Base-by-base conservation (phyloP, 441 rosid genomes). In the Corymbia calophylla region DNA sequence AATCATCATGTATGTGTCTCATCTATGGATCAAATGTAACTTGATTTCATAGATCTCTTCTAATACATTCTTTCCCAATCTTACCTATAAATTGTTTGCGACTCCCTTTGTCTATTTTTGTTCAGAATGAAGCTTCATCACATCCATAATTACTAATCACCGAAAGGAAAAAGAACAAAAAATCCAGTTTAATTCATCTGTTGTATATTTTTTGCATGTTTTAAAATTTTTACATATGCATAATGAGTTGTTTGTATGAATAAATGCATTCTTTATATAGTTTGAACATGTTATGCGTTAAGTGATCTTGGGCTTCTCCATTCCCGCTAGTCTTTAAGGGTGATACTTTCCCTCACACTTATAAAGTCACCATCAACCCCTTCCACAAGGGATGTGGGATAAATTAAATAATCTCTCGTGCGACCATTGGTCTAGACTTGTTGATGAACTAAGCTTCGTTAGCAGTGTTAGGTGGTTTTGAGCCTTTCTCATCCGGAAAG, bases 71-170 rank as follows among this genome's bases (percentile, higher is more conserved):
- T 19, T 70, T 19, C 29, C 49, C 13, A 48, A 35, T 35, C 47
- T 3, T 19, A 35, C 82, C 48, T 0, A 19, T 8, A 70, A 19
- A 35, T 70, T 35, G 1, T 35, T 39, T 35, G 19, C 2, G 0
- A 70, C 8, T 70, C 29, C 27, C 48, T 35, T 70, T 10, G 19
- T 35, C 48, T 70, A 14, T 35, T 70, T 70, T 70, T 70, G 48
- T 70, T 35, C 3, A 70, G 48, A 70, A 70, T 35, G 81, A 35
- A 35, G 81, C 81, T 35, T 70, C 48, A 35, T 70, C 81, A 70
- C 48, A 10, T 70, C 14, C 48, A 31, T 66, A 44, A 8, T 66
- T 31, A 66, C 77, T 23, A 31, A 66, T 66, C 73, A 31, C 44
- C 44, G 44, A 39, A 66, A 66, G 18, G 44, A 31, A 66, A 66